These are phyloP conservation scores for Boletus subcaerulescens DNA, from an alignment of 768 basidiomycete genomes.

Conservation along the genomic window DNA sequence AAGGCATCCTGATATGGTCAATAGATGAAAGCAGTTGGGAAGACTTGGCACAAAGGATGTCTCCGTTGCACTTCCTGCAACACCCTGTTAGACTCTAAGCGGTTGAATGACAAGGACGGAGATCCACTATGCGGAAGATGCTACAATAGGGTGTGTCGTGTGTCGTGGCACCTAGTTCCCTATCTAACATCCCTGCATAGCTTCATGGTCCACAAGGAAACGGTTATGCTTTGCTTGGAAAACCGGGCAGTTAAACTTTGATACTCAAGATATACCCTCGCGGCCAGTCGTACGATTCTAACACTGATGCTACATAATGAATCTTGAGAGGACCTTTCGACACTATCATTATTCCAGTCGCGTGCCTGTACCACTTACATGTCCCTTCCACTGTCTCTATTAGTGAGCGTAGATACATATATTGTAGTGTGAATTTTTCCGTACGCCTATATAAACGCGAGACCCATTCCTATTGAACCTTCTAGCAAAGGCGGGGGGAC, in stretches of 20 bases:
- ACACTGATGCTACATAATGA: slow-evolving; percentile 6
- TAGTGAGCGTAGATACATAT: slow-evolving; percentile 11
- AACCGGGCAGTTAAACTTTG: slow-evolving; percentile 39
- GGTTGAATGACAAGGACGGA: slow-evolving; percentile 74
- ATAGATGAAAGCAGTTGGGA: slow-evolving; percentile 77
- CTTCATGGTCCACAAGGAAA: slow-evolving; percentile 69
- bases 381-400: slow-evolving; percentile 9
- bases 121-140: slow-evolving; percentile 68
- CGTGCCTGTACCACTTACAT: slow-evolving; percentile 21
- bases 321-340: slow-evolving; percentile 6
- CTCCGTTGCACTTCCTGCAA: slow-evolving; percentile 74
- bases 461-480: not conserved
- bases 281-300: not conserved
- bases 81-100: slow-evolving; percentile 65
- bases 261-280: not conserved
- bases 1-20: slow-evolving; percentile 3
- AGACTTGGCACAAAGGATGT: slow-evolving; percentile 77
- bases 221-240: slow-evolving; percentile 71
- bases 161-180: not conserved
- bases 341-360: slow-evolving; percentile 19
- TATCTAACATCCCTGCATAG: slow-evolving; percentile 36
- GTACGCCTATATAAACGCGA: not conserved
- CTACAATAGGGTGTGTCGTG: slow-evolving; percentile 55
- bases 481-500: not conserved
- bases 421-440: slow-evolving; percentile 7